Evolutionary conservation across 768 basidiomycete genomes (phyloP).

Genomic region (Artomyces pyxidatus): DNA sequence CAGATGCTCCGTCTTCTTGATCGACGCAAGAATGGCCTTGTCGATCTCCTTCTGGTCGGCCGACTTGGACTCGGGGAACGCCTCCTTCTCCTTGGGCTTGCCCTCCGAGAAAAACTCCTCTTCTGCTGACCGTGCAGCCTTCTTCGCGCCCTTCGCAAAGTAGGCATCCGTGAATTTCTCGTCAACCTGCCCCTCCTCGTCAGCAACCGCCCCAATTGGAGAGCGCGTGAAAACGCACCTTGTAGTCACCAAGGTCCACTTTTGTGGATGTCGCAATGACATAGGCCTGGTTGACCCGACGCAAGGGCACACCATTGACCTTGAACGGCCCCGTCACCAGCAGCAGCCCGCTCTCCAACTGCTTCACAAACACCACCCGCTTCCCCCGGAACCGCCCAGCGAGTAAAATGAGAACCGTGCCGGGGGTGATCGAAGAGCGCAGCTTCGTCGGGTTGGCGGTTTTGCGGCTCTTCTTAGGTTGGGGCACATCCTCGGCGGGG

Average conservation of each 20-base stretch:
- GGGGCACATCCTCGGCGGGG: constrained; percentile 88
- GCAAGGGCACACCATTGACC: constrained; percentile 96
- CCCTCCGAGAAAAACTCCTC: constrained; percentile 95
- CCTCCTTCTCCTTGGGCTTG: constrained; percentile 83
- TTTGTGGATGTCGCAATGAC: constrained; percentile 97
- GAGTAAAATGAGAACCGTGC: constrained; percentile 91
- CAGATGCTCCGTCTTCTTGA: constrained; percentile 88
- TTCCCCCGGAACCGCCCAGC: constrained; percentile 98
- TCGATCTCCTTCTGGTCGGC: constrained; percentile 89
- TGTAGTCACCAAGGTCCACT: constrained; percentile 68
- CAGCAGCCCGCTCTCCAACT: constrained; percentile 83
- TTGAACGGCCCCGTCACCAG: constrained; percentile 97
- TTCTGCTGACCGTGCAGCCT: constrained; percentile 76
- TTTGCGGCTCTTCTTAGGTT: constrained; percentile 91
- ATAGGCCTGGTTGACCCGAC: constrained; percentile 98
- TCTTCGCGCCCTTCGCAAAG: constrained; percentile 74
- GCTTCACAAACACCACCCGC: constrained; percentile 97
- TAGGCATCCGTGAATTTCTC: constrained; percentile 91
- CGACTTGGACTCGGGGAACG: constrained; percentile 80
- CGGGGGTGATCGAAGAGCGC: constrained; percentile 85
- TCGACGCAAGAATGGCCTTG: constrained; percentile 65
- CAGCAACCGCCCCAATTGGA: too few relatives aligned
- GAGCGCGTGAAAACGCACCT: constrained; percentile 44
- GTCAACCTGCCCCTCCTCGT: constrained; percentile 76
- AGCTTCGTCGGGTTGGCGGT: constrained; percentile 68